Conservation (phyloP, 192 early-diverging fungal genomes). For the Oehlia diaphana region DNA sequence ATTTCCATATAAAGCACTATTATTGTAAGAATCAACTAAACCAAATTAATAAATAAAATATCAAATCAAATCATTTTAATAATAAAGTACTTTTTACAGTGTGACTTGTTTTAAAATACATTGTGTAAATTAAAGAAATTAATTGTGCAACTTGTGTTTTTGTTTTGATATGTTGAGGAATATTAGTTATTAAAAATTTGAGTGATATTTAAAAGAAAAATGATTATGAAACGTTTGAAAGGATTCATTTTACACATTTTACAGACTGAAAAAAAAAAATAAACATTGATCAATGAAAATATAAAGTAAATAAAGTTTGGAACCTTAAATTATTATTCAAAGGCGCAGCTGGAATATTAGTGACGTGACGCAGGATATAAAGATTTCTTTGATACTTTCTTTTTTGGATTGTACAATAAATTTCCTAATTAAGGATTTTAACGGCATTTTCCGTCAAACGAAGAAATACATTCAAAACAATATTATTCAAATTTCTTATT, state of each 20-base stretch:
- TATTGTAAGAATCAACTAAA: background rate
- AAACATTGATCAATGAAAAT: background rate
- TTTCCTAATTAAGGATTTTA: background rate
- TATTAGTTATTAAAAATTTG: background rate
- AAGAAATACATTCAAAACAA: background rate
- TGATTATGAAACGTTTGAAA: background rate
- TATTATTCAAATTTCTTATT: too few species aligned
- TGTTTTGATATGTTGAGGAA: background rate
- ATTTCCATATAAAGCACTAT: background rate
- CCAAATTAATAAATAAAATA: background rate
- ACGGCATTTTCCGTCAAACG: background rate
- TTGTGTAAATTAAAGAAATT: background rate
- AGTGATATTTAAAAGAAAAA: background rate
- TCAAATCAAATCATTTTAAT: too few species aligned
- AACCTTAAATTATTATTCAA: background rate
- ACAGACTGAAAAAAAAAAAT: background rate
- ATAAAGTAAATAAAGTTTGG: too few species aligned
- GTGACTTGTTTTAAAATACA: background rate
- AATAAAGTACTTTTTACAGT: background rate
- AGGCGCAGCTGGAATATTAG: background rate
- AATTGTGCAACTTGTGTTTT: background rate
- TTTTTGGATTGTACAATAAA: background rate
- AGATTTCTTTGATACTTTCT: background rate
- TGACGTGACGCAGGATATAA: background rate
- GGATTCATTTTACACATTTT: background rate